phyloP scores from a whole-genome alignment of 495 filamentous ascomycete species.

The Penicillium parvum region DNA sequence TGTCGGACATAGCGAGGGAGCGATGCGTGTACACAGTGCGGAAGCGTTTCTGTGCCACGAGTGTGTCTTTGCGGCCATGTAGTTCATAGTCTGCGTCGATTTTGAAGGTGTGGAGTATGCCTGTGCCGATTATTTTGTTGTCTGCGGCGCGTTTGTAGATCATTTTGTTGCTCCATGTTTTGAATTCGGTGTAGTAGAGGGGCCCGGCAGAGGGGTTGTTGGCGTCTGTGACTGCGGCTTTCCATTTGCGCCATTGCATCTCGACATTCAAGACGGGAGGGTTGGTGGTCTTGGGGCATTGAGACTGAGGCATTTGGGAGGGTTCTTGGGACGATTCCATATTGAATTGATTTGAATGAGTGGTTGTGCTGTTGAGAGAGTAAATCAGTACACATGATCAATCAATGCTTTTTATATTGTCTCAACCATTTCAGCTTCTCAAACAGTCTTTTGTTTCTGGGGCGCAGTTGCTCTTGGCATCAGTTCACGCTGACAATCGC shows the following conservation, averaged over 20 bases:
- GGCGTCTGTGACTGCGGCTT: constrained; percentile 14
- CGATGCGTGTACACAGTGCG: constrained; percentile 29
- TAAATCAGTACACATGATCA: no score
- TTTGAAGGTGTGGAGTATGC: constrained; percentile 20
- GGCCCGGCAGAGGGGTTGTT: constrained; percentile 2
- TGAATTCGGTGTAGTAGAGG: constrained; percentile 22
- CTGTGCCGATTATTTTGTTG: constrained; percentile 19
- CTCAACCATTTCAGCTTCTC: no score
- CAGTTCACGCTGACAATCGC: not conserved
- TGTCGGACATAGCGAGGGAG: constrained; percentile 18
- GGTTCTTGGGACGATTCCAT: not conserved
- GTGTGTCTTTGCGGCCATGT: constrained; percentile 18
- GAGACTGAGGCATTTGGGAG: not conserved
- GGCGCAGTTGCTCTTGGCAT: not conserved
- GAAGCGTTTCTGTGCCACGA: constrained; percentile 29
- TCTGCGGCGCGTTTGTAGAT: constrained; percentile 6
- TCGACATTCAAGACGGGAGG: constrained; percentile 16
- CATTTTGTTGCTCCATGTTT: constrained; percentile 6
- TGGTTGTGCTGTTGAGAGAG: no score
- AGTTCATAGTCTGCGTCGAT: constrained; percentile 30
- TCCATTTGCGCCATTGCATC: constrained; percentile 29
- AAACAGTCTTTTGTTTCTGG: not conserved
- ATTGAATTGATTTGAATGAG: no score
- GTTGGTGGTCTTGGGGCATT: not conserved
- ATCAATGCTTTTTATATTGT: no score